Evolutionary conservation across 352 stramenopile species (phyloP).

Genomic region (Globisporangium spinosum): DNA sequence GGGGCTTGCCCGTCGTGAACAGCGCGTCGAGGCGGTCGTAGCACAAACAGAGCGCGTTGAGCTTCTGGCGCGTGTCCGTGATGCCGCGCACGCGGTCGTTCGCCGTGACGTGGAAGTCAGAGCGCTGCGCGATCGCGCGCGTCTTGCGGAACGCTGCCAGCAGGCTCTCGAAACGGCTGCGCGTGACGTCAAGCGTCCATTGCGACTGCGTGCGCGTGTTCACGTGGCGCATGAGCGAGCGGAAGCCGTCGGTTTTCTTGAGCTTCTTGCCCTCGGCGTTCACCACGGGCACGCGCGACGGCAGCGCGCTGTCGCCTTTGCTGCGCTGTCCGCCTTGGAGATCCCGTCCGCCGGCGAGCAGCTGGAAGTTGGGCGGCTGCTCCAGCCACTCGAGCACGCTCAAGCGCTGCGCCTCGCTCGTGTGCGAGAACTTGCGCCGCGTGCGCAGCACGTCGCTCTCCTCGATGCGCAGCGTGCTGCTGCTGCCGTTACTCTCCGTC

Average conservation of each 20-base stretch:
- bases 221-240: conserved; percentile 44
- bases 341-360: conserved; percentile 25
- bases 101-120: conserved; percentile 19
- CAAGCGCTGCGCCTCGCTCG: conserved; percentile 42
- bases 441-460: conserved; percentile 19
- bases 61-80: conserved; percentile 17
- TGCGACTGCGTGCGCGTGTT: conserved; percentile 31
- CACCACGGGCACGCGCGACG: not conserved
- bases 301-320: not conserved
- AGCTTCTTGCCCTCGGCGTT: conserved; percentile 24
- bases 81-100: conserved; percentile 23
- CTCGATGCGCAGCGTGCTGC: conserved; percentile 8
- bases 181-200: conserved; percentile 47
- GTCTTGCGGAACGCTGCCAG: conserved; percentile 37
- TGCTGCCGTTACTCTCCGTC: not conserved
- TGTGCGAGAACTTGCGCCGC: conserved; percentile 49
- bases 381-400: conserved; percentile 59
- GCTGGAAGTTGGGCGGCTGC: conserved; percentile 37
- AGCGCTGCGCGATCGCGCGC: conserved; percentile 12
- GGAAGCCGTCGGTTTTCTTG: conserved; percentile 55
- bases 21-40: conserved; percentile 34
- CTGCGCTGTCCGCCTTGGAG: not conserved
- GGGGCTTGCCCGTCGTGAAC: conserved; percentile 14
- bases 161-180: conserved; percentile 58
- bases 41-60: conserved; percentile 22